Evolutionary conservation across 495 filamentous ascomycete genomes (phyloP).

Genomic region (Penicillium chermesinum): DNA sequence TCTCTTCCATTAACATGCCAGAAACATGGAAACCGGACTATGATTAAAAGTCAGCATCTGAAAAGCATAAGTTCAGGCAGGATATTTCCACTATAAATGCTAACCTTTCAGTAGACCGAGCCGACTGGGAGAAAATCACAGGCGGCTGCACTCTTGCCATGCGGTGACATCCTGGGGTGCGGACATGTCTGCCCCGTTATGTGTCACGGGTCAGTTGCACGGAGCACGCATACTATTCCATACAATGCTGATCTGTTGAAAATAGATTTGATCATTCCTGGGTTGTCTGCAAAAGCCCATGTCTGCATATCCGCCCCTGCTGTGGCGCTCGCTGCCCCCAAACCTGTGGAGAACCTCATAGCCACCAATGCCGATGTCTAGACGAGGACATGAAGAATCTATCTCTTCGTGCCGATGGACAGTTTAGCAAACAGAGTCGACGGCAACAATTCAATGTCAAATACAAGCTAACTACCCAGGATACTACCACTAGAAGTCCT

Average conservation of each 20-base stretch:
- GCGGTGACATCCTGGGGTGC: constrained; percentile 31
- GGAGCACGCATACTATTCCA: not conserved
- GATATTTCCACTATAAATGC: too few relatives aligned
- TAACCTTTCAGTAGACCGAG: too few relatives aligned
- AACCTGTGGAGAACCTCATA: constrained; percentile 6
- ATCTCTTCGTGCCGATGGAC: too few relatives aligned
- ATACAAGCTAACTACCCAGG: too few relatives aligned
- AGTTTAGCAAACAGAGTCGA: too few relatives aligned
- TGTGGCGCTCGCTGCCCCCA: constrained; percentile 4
- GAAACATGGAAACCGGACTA: constrained; percentile 31
- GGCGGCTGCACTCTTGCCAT: constrained; percentile 42
- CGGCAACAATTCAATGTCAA: too few relatives aligned
- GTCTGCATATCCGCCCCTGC: constrained; percentile 1
- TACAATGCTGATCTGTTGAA: not conserved
- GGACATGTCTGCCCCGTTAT: constrained; percentile 33
- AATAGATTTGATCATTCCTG: too few relatives aligned
- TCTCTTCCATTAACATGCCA: constrained; percentile 38
- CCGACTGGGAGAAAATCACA: constrained; percentile 52
- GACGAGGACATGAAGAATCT: too few relatives aligned
- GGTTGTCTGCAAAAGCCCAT: constrained; percentile 4
- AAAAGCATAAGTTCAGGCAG: constrained; percentile 7
- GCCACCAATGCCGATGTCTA: constrained; percentile 10
- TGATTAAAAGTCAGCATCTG: constrained; percentile 23
- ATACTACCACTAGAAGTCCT: too few relatives aligned
- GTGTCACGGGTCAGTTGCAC: constrained; percentile 37